These are phyloP conservation scores for Pythium coloratum DNA, from an alignment of 352 stramenopile species.

Conservation along the genomic window DNA sequence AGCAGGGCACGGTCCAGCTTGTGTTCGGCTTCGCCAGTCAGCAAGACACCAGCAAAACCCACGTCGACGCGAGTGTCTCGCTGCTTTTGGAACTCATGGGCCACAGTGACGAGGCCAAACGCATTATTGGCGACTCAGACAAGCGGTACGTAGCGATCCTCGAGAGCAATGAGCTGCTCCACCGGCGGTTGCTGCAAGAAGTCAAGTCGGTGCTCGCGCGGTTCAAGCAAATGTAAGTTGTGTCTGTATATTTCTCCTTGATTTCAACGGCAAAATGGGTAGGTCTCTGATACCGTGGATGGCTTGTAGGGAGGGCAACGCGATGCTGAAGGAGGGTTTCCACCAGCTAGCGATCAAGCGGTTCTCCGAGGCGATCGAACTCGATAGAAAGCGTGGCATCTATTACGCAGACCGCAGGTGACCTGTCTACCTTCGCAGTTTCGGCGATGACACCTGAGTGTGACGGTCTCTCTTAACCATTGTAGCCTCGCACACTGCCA, in stretches of 20 bases:
- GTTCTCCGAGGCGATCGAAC: slow-evolving; percentile 90
- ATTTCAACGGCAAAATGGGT: neutral
- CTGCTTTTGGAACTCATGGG: slow-evolving; percentile 27
- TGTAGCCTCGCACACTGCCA: slow-evolving; percentile 71
- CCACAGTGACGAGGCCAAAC: slow-evolving; percentile 22
- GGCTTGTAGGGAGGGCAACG: slow-evolving; percentile 81
- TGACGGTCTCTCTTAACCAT: neutral
- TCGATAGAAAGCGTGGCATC: slow-evolving; percentile 86
- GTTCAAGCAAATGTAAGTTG: slow-evolving; percentile 29
- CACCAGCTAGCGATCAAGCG: slow-evolving; percentile 90
- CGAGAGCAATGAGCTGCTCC: slow-evolving; percentile 16
- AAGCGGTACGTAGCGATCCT: slow-evolving; percentile 16
- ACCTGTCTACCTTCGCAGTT: neutral
- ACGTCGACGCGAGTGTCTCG: slow-evolving; percentile 12
- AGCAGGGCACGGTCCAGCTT: slow-evolving; percentile 17
- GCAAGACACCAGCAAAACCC: neutral
- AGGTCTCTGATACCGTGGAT: neutral
- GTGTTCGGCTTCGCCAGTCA: slow-evolving; percentile 14
- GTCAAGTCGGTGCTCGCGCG: slow-evolving; percentile 32
- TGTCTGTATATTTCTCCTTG: neutral
- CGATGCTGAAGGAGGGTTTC: slow-evolving; percentile 88
- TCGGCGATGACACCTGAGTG: slow-evolving; percentile 30
- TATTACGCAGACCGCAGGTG: slow-evolving; percentile 93
- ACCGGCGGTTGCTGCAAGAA: slow-evolving; percentile 22
- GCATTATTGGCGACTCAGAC: slow-evolving; percentile 11